Evolutionary conservation across 352 stramenopile genomes (phyloP), one percentile per base, ranked within the genome.

Genomic region (Phytophthora agathidicida): DNA sequence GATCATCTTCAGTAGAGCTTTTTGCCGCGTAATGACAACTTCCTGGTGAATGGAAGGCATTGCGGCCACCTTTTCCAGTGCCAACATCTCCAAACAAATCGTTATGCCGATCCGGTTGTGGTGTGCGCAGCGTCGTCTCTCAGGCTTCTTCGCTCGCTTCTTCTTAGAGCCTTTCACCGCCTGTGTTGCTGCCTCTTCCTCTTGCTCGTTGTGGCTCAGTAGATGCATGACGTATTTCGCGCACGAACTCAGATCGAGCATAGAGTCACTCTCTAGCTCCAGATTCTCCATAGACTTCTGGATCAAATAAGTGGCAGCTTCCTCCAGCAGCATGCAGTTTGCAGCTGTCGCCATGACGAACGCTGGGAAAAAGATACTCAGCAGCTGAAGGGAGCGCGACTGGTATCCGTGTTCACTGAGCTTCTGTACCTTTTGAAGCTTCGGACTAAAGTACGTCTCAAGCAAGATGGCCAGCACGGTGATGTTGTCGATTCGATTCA

Each of bases 331-430:
- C 51, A 77, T 74, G 45, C 77, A 88, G 58, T 90, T 90, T 6
- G 55, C 32, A 1, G 63, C 56, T 23, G 73, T 86, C 2, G 80
- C 67, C n/a, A 73, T 64, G 17, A 78, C 75, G 19, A 90, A 89
- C 1, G 83, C 77, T 2, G 80, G 77, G 49, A 89, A 93, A 64
- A 93, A 93, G 3, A 93, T 73, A 22, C 80, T 89, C 17, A 93
- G 59, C 11, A 93, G 47, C 65, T 93, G 83, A 3, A 93, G 60
- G 24, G 80, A 75, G 8, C 79, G 70, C 3, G 80, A 85, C 22
- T 90, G 80, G 42, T 74, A 90, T 1, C 76, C 80, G 23, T 88
- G 68, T 19, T 88, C 77, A 23, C 71, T 71, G 19, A 64, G 54
- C 3, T 77, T 54, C 57, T 90, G 77, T 4, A 90, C 60, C 41